Base-by-base conservation (phyloP, 495 filamentous ascomycete species). In the Hypoxylon intermedium region DNA sequence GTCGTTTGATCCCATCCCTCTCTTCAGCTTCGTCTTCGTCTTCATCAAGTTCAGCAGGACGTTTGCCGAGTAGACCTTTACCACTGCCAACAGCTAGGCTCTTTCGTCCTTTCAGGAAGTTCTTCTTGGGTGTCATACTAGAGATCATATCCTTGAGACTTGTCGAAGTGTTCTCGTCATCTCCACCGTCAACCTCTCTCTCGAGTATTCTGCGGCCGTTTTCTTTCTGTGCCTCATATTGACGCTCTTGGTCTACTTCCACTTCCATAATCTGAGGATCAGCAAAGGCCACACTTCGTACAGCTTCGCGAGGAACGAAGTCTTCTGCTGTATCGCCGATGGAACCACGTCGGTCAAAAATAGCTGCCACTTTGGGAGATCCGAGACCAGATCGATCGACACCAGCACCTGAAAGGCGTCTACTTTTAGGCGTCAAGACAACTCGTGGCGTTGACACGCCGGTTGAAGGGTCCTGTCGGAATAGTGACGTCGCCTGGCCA, bases 21-120 rank as follows among this genome's bases (percentile, higher is more conserved):
- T 78, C 74, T 58, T 84, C 83, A n/a, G 78, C 76, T 12, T 90
- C 89, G 3, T 91, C 88, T 11, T 86, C 84, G 13, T 82, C n/a
- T n/a, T n/a, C 77, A 60, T 91, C 89, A 40, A 91, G 80, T 67
- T 93, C 89, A 5, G 75, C 75, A 4, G 89, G 89, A 16, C 89
- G 79, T 64, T 92, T 93, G 6, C 89, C 89, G 5, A 93, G 77
- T 28, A 93, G 71, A 2, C 89, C 89, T 40, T 80, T 86, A 9
- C 88, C 89, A 63, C 88, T 88, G 34, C 89, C 89, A 13, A 89
- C 84, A 65, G 87, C 85, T 21, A 93, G 75, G 67, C 89, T 93
- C 72, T 93, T 93, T 16, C 89, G 86, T 16, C 82, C 83, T 19
- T 82, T 83, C 0, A 90, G 48, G 20, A 78, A 79, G 50, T 80